A percentile compares a stretch with the other conserved stretches of the same genome.
Conservation (phyloP, 805 yeast species). For the Wickerhamomyces chaumierensis region DNA sequence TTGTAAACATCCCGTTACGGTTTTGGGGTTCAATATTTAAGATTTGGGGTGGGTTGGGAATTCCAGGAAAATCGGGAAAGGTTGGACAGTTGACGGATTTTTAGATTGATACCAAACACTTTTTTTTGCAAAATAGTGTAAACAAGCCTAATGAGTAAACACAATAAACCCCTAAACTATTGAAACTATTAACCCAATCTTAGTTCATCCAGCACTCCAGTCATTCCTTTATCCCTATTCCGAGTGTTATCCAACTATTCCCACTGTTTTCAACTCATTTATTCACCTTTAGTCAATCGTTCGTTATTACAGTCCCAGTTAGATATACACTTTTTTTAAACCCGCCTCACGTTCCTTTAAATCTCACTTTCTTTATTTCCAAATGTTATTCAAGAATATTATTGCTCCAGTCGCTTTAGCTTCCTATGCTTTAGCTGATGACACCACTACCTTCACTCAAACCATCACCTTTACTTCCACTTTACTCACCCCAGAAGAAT, state of each 20-base stretch:
- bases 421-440: constrained; percentile 22
- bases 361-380: not conserved
- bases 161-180: too few species aligned
- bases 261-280: constrained; percentile 1
- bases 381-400: constrained; percentile 15
- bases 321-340: too few species aligned
- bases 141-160: too few species aligned
- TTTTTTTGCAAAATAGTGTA: too few species aligned
- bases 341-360: not conserved
- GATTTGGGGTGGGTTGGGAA: too few species aligned
- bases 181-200: not conserved
- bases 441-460: constrained; percentile 27
- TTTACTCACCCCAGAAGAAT: constrained; percentile 18
- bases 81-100: not conserved
- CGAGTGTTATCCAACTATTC: constrained; percentile 12
- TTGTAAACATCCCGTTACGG: not conserved
- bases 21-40: not conserved
- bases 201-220: constrained; percentile 16
- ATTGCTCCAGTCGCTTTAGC: constrained; percentile 17
- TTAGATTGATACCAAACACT: not conserved
- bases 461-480: constrained; percentile 25
- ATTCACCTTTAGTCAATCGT: not conserved
- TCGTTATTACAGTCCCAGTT: not conserved
- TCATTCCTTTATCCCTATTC: constrained; percentile 19
- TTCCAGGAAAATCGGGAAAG: not conserved